Conservation (phyloP, 2,329 filamentous ascomycete genomes). For the Paecilomyces dactylethromorphus region DNA sequence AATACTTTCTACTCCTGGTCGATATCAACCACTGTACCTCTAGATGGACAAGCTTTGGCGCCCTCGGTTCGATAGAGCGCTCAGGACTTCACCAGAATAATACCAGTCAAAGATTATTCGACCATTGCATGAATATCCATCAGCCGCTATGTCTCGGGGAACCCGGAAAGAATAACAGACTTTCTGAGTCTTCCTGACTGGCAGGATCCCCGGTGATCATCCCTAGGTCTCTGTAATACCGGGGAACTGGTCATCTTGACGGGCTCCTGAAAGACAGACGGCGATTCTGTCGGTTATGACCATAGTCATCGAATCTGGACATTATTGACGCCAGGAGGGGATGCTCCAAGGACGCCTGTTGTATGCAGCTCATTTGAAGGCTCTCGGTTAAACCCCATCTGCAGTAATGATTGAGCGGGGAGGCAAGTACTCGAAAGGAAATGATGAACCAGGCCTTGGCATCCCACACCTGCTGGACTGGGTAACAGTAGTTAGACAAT, state of each 20-base stretch:
- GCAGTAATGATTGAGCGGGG: background rate
- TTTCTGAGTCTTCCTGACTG: background rate
- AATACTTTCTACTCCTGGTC: background rate
- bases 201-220: background rate
- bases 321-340: background rate
- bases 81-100: background rate
- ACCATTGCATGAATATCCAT: background rate
- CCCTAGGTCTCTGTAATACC: background rate
- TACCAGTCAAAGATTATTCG: background rate
- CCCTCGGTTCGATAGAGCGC: background rate
- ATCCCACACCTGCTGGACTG: background rate
- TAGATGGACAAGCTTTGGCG: background rate
- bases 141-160: background rate
- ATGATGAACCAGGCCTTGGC: background rate
- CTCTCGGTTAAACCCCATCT: background rate
- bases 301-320: background rate
- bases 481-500: background rate
- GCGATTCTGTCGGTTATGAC: background rate
- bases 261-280: background rate
- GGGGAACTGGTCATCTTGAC: background rate
- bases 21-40: background rate
- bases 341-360: background rate
- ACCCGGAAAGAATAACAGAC: background rate
- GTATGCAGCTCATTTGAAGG: background rate
- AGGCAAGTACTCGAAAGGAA: background rate